phyloP scores from a whole-genome alignment of 2,329 filamentous ascomycete genomes.

The Cadophora sp. region DNA sequence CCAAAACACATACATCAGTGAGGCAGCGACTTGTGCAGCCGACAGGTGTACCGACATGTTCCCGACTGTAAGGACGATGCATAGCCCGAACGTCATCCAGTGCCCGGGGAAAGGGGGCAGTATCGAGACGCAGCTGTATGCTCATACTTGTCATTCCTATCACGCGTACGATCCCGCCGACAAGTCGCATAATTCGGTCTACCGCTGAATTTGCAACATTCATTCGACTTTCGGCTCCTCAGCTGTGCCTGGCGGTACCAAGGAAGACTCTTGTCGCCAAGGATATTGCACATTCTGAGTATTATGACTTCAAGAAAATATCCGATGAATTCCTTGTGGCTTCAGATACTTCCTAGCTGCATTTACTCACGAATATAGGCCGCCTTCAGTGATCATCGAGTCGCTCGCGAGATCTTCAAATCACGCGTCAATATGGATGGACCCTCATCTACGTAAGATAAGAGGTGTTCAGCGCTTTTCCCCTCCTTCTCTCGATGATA shows the following conservation, averaged over 20 bases:
- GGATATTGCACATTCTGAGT: background rate
- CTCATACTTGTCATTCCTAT: background rate
- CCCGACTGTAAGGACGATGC: background rate
- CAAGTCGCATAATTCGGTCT: background rate
- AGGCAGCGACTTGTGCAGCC: slow-evolving; percentile 1
- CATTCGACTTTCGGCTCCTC: background rate
- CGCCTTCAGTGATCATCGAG: too few relatives aligned
- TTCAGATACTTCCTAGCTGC: too few relatives aligned
- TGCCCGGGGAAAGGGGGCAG: background rate
- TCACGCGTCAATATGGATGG: too few relatives aligned
- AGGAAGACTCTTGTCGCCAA: background rate
- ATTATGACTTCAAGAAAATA: too few relatives aligned
- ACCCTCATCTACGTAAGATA: too few relatives aligned
- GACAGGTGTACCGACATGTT: background rate
- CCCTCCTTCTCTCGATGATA: too few relatives aligned
- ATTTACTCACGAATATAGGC: too few relatives aligned
- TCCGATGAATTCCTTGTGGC: too few relatives aligned
- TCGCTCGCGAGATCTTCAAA: too few relatives aligned
- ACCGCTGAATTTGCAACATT: background rate
- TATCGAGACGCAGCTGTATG: background rate
- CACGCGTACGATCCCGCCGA: background rate
- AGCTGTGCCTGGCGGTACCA: background rate
- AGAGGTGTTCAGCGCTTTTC: too few relatives aligned
- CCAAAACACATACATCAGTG: background rate
- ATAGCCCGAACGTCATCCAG: background rate